phyloP scores from a whole-genome alignment of 257 asterid genomes.

The Nicotiana sylvestris region DNA sequence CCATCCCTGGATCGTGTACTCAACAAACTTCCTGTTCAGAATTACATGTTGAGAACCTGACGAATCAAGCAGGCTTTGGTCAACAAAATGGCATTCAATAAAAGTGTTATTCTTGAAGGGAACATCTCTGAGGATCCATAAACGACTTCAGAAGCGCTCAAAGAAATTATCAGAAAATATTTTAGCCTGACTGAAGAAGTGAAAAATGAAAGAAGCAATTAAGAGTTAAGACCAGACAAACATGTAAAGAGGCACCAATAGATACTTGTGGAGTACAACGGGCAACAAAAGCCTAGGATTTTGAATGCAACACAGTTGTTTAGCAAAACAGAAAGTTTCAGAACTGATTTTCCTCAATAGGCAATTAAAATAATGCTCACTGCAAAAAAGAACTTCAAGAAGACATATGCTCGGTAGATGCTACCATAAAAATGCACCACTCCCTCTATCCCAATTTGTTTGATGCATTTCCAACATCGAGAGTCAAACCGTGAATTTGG shows the following conservation, averaged over 20 bases:
- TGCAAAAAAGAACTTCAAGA: too few relatives aligned
- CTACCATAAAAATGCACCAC: too few relatives aligned
- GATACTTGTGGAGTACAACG: background rate
- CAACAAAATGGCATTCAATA: background rate
- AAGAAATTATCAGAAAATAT: background rate
- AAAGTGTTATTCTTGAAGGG: background rate
- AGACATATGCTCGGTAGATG: too few relatives aligned
- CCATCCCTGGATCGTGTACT: constrained; percentile 34
- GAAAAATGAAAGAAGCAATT: background rate
- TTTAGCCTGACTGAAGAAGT: background rate
- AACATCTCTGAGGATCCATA: background rate
- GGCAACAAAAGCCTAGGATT: background rate
- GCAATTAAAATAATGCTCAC: too few relatives aligned
- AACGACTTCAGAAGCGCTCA: background rate
- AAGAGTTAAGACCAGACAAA: too few relatives aligned
- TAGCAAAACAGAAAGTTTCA: background rate
- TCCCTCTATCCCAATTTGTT: too few relatives aligned
- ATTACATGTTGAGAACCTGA: constrained; percentile 44
- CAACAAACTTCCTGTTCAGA: constrained; percentile 30
- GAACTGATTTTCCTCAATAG: background rate
- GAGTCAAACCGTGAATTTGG: too few relatives aligned
- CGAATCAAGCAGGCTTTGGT: background rate
- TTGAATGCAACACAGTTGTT: background rate
- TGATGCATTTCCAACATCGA: too few relatives aligned
- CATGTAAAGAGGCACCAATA: background rate